These are phyloP conservation scores for Eimeria maxima DNA, from an alignment of 169 alveolate genomes.

Conservation along the genomic window DNA sequence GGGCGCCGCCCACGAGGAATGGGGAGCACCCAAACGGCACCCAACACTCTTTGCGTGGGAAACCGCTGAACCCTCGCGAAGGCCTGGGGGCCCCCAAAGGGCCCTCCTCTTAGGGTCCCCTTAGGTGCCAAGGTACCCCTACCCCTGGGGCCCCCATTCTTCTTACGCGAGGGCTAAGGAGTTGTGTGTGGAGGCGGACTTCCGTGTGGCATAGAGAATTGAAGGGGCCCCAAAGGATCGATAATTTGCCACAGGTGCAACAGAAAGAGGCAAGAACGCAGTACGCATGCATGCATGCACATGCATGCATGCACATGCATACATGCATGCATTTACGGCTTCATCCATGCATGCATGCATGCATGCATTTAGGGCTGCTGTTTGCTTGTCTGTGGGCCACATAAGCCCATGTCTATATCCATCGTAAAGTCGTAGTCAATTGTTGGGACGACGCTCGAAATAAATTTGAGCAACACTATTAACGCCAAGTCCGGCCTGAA, in stretches of 20 bases:
- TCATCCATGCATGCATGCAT: background rate
- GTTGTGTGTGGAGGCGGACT: background rate
- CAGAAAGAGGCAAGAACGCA: background rate
- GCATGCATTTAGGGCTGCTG: background rate
- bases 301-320: too few species aligned
- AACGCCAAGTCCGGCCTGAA: conserved; percentile 89
- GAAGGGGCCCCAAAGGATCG: background rate
- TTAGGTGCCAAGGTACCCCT: too few species aligned
- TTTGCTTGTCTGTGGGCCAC: conserved; percentile 37
- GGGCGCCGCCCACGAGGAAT: background rate
- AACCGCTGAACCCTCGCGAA: too few species aligned
- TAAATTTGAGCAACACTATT: conserved; percentile 92
- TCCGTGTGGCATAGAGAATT: background rate
- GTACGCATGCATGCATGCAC: background rate
- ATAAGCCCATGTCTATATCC: conserved; percentile 87
- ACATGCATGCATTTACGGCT: background rate
- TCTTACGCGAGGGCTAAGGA: background rate
- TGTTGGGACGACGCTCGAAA: conserved; percentile 94
- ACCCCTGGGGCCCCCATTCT: background rate
- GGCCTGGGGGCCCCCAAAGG: background rate
- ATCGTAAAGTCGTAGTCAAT: conserved; percentile 95
- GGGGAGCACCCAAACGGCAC: background rate
- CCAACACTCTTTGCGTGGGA: background rate
- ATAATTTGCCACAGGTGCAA: background rate
- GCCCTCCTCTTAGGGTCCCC: background rate